These are phyloP conservation scores for Trametes cinnabarina DNA, from an alignment of 768 basidiomycete genomes.

Conservation along the genomic window DNA sequence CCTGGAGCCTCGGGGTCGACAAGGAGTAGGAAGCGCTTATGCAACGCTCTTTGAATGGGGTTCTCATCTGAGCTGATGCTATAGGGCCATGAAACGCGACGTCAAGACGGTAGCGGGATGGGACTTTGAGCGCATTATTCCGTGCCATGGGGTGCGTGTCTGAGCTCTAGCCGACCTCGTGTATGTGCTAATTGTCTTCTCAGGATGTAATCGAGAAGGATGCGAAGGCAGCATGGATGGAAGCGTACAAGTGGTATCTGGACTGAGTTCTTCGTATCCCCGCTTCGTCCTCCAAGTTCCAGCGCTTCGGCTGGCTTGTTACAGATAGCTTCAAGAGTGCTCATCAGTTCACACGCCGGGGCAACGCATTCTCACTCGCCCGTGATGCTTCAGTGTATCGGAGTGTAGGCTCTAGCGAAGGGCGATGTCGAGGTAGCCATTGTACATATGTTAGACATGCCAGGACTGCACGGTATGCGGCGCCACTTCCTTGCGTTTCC, in stretches of 20 bases:
- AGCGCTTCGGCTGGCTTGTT: neutral
- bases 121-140: constrained; percentile 74
- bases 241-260: constrained; percentile 30
- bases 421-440: too few relatives aligned
- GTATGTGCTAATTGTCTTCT: neutral
- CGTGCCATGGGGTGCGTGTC: constrained; percentile 59
- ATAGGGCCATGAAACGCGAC: constrained; percentile 57
- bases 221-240: constrained; percentile 41
- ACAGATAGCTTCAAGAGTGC: neutral
- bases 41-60: neutral
- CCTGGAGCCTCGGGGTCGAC: constrained; percentile 25
- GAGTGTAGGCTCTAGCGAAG: too few relatives aligned
- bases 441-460: too few relatives aligned
- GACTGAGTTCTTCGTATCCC: neutral
- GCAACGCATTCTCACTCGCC: too few relatives aligned
- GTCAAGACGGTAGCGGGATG: constrained; percentile 64
- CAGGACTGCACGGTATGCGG: neutral
- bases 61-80: neutral
- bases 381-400: too few relatives aligned
- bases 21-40: constrained; percentile 24
- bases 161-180: neutral
- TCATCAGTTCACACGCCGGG: too few relatives aligned
- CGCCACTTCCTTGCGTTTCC: neutral
- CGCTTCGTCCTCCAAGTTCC: neutral
- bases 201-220: constrained; percentile 50